Base-by-base conservation (phyloP, 257 asterid species). In the Echites panduratus region DNA sequence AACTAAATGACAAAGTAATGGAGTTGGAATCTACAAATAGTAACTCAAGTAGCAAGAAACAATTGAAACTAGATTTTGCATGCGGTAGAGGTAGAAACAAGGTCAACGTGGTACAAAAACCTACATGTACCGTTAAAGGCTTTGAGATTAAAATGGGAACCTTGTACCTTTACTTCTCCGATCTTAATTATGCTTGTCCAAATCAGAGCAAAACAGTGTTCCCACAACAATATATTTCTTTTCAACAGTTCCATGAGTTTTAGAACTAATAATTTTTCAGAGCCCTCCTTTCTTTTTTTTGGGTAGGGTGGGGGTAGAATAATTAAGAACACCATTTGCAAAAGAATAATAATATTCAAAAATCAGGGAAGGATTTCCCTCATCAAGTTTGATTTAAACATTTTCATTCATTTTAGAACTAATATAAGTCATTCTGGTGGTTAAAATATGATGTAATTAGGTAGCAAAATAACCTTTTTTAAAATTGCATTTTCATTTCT, bases 11-110 rank as follows among this genome's bases (percentile, higher is more conserved):
- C 71, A 56, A 56, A 70, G 75, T 38, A 53, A 72, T 47, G 53
- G 66, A 73, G 68, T 72, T 66, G 75, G 74, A 43, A 70, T 62
- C 44, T 75, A 67, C 70, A 72, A 68, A 43, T 43, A 35, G 65
- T 63, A 58, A 38, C 56, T 54, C 54, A 27, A 70, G 59, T 58
- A 11, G 72, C n/a, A 29, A 63, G 29, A 48, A 47, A 8, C 29
- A n/a, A 73, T 68, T 69, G 41, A 52, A 48, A 12, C 22, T 44
- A 0, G n/a, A 14, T 54, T 35, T 71, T 32, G 35, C 22, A 53
- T 32, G 26, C 20, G 59, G 32, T 22, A 40, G 27, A 32, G 17
- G 32, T 22, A 24, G 27, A 32, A 10, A 10, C 43, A 5, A 52
- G 29, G 52, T 2, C 24, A 4, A 53, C 53, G 20, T 35, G 12